Evolutionary conservation across 208 protist genomes (phyloP), one percentile per base, ranked within the genome.

Genomic region (Trypanosoma vivax): DNA sequence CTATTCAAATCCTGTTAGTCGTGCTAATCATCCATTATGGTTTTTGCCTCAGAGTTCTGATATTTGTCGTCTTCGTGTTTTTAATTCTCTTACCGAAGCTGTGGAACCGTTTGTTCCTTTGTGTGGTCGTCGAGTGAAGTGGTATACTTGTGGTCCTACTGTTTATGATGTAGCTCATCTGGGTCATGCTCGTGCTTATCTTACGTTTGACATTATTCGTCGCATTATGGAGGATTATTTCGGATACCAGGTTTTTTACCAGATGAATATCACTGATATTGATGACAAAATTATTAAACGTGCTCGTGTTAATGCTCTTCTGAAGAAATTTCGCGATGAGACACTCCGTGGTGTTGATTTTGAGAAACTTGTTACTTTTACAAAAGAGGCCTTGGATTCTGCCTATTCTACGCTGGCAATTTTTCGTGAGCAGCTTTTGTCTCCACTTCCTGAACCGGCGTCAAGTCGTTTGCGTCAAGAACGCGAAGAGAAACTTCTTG

Each of bases 191-290:
- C 74, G 96, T 34, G 92, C 93, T n/a, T 99, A 99, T 65, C 65
- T 99, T 29, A 95, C 81, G 25, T 97, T 99, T 62, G 98, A 99
- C 65, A 97, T 99, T 58, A 60, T 99, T 21, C 79, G 97, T 33
- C 81, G 97, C 38, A 95, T 99, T 25, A 82, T 99, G 74, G 74
- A 90, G 48, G 79, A 99, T 40, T 99, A 99, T 74, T 98, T 99
- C 63, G 65, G 77, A 16, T 97, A 96, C 57, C 58, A 86, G 9
- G 74, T 99, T 0, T 24, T 78, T 5, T 95, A 92, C 43, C 83
- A 92, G 54, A 97, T 99, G 92, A 99, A 99, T 70, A 97, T 99
- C 41, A 99, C 98, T 13, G 97, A 99, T 64, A 96, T 99, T 59
- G 98, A 99, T 58, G 98, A 99, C 76, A 99, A 99, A 60, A 99